Base-by-base conservation (phyloP, 352 stramenopile species). In the Elongisporangium prolatum region DNA sequence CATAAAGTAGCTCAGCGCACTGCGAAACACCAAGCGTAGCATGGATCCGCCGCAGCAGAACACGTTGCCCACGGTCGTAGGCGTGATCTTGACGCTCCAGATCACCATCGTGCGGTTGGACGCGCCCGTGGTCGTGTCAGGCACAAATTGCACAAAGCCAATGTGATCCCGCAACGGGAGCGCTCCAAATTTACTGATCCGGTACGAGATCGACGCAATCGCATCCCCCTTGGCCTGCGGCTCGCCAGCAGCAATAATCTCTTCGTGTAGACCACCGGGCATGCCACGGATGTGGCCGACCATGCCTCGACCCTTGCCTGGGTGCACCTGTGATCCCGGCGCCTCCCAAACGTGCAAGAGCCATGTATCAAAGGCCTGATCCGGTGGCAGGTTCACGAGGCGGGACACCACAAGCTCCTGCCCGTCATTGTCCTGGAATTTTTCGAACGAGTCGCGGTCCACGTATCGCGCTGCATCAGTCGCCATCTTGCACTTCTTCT, bases 61-160 rank as follows among this genome's bases (percentile, higher is more conserved):
- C 21, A 88, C 70, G 50, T 75, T 82, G 34, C 77, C 77, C 10
- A 67, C 37, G n/a, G 60, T 61, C 5, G 76, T 73, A 14, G 80
- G 77, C 17, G 67, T 78, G 34, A 77, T 72, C 74, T 90, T 90
- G 56, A 73, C 70, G 44, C 63, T 76, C 80, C 80, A 89, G 49
- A 81, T 48, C 34, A 84, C 74, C 22, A 89, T 74, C 59, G 76
- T 89, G 68, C 74, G 67, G 3, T 72, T 65, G 40, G 68, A 53
- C 38, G 54, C 64, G 6, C 48, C 17, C 16, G 60, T 56, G 21
- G 67, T 61, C 24, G 37, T 60, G 60, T 86, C 77, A 3, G 67
- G 65, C 47, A 86, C 69, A 52, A 84, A 89, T 53, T 74, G 68
- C 57, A 89, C 77, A n/a, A 77, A 67, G 4, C 65, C 77, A 21